Evolutionary conservation across 768 basidiomycete species (phyloP), one percentile per base, ranked within the genome.

Genomic region (Rhodocollybia butyracea): DNA sequence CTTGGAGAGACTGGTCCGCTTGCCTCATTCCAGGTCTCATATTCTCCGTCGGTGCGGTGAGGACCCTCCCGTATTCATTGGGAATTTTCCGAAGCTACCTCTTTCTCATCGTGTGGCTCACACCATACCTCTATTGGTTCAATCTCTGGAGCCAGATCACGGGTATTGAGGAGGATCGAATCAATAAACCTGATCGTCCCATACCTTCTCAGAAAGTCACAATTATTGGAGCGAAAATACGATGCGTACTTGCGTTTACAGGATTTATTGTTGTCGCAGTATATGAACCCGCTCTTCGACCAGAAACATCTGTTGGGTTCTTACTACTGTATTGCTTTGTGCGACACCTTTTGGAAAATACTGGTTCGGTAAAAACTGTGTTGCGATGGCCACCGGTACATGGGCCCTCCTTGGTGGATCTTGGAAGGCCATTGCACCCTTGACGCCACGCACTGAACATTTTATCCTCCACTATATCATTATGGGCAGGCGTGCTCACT

Each of bases 121-220:
- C 51, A 13, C 41, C 40, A 17, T 61, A 38, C 45, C 38, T 63
- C 48, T 63, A 63, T 64, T 64, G 54, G 63, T 64, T 36, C 57
- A n/a, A n/a, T n/a, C n/a, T n/a, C n/a, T n/a, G n/a, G n/a, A n/a
- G n/a, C n/a, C n/a, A n/a, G n/a, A n/a, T 61, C 41, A 38, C 40
- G 6, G 60, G 59, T 21, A 27, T 63, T 29, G 60, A 57, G 7
- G 64, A 66, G 42, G 64, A 66, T 43, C 51, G 55, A 26, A 51
- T 64, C 21, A 63, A 66, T 52, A 66, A 66, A 54, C 64, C 64
- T 0, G 60, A 64, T 42, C 21, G 64, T n/a, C 32, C 63, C 64
- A 55, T 66, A 24, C 57, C 60, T 2, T 62, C 61, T 3, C 63
- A 60, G 11, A 55, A 54, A 36, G 57, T 65, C 41, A 63, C 60